phyloP scores from a whole-genome alignment of 352 stramenopile genomes.

The Elongisporangium undulatum region DNA sequence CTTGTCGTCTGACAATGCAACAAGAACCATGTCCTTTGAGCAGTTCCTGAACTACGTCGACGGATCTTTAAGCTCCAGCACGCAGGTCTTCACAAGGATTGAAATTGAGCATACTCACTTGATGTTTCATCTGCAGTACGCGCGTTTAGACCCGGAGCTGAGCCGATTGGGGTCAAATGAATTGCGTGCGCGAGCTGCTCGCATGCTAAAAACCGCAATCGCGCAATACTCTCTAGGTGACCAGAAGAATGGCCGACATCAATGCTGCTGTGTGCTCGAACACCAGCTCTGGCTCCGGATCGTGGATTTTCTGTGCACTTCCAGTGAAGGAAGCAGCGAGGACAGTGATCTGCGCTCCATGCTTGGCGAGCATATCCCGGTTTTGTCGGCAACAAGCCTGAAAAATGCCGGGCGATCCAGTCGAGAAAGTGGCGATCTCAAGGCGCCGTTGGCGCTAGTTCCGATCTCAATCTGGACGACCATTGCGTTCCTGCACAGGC shows the following conservation, averaged over 20 bases:
- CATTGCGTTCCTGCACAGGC: conserved; percentile 13
- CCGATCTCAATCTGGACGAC: conserved; percentile 13
- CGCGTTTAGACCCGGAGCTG: background rate
- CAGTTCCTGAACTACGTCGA: conserved; percentile 18
- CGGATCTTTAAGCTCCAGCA: background rate
- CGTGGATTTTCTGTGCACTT: background rate
- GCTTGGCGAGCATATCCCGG: background rate
- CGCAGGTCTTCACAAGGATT: conserved; percentile 10
- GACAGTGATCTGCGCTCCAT: background rate
- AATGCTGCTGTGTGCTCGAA: background rate
- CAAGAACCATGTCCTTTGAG: conserved; percentile 12
- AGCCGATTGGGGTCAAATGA: background rate
- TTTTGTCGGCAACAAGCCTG: too few relatives aligned
- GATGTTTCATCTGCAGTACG: conserved; percentile 17
- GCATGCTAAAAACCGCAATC: background rate
- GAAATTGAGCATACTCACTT: conserved; percentile 12
- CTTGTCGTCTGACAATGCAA: conserved; percentile 5
- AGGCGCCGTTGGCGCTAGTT: conserved; percentile 9
- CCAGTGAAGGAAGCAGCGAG: background rate
- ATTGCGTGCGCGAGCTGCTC: background rate
- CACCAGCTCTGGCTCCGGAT: background rate
- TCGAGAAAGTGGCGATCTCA: background rate
- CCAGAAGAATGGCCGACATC: background rate
- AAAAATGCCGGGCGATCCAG: background rate
- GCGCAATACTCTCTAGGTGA: background rate